Evolutionary conservation across 225 moss, liverwort and hornwort genomes (phyloP), one percentile per base, ranked within the genome.

Genomic region (Takakia lepidozioides): DNA sequence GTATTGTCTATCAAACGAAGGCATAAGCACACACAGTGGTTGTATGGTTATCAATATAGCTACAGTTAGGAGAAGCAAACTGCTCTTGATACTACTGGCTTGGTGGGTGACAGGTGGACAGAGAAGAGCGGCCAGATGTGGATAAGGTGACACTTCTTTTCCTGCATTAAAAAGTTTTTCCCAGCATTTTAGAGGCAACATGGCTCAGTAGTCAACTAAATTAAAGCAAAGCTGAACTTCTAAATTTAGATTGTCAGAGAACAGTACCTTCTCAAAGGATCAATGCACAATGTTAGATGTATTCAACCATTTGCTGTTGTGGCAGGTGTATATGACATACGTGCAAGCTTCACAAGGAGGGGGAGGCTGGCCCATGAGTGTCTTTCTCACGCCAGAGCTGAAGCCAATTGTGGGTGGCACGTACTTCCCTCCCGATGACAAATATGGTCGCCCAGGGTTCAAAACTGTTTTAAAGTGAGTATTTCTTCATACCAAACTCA

Each of bases 351-450:
- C 91, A 56, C 98, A 98, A 76, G 91, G 98, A 60, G 87, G 91
- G 58, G 98, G 98, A 59, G 98, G 98, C 49, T 98, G 98, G 98
- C 98, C 98, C 2, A 98, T 98, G 98, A 98, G 98, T 71, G 98
- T 98, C 24, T 98, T 98, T 19, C 73, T 98, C 27, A 98, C 98
- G 40, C 98, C 98, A 3, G 98, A 98, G 45, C 62, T 98, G 51
- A 98, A 98, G 67, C 98, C 98, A 23, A 98, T 98, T 32, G 98
- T 98, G 37, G 98, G 98, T 63, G 98, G 98, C 43, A 98, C 98
- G 19, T 98, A 98, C 65, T 98, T 98, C 57, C 79, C 91, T 48
- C 98, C 98, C 34, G 91, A 98, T 27, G 98, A 98, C 62, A 98
- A 72, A 52, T 91, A 81, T 38, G 91, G 91, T 54, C 85, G 91